Base-by-base conservation (phyloP, 176 grass and related monocot genomes). In the Tuctoria greenei region DNA sequence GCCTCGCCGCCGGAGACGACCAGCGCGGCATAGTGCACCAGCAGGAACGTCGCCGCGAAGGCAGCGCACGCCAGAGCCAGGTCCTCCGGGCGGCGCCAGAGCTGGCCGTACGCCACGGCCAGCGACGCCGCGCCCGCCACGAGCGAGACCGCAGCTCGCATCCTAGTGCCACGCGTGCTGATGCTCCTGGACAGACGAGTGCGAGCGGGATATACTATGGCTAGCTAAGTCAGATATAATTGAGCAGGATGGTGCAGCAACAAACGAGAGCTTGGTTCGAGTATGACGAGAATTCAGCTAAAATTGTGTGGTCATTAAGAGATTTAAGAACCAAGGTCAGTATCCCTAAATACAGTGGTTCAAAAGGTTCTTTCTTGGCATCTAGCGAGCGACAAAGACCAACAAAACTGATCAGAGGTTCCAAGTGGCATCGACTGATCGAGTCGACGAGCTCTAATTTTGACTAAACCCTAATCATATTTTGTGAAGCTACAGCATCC, bases 301-400 rank as follows among this genome's bases (percentile, higher is more conserved):
- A 40, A 5, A 10, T 0, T n/a, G 38, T 47, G 20, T 12, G 21
- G 54, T 58, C 1, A 13, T 13, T 26, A 26, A 2, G 3, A 26
- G 20, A 54, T 54, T 24, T 16, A 64, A 38, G 60, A 61, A 61
- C 23, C 23, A 31, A 4, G 28, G 12, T 61, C 44, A 61, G 72
- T 39, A 64, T 51, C 13, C 4, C 8, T n/a, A 63, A 56, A 75
- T 75, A 44, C 38, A 21, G 55, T 75, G 39, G 72, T 75, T 75
- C 0, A 45, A 61, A 75, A 75, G 72, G 72, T 75, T 28, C 72
- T 61, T 27, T 75, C 72, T 75, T 75, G 72, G 55, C 72, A 45
- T 31, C 39, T 75, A 75, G 72, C 1, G 54, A 18, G 39, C 42
- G 60, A 64, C 72, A 75, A 24, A 27, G 56, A 61, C 60, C 18